Base-by-base conservation (phyloP, 305 asterid species). In the Solanum hybrid region DNA sequence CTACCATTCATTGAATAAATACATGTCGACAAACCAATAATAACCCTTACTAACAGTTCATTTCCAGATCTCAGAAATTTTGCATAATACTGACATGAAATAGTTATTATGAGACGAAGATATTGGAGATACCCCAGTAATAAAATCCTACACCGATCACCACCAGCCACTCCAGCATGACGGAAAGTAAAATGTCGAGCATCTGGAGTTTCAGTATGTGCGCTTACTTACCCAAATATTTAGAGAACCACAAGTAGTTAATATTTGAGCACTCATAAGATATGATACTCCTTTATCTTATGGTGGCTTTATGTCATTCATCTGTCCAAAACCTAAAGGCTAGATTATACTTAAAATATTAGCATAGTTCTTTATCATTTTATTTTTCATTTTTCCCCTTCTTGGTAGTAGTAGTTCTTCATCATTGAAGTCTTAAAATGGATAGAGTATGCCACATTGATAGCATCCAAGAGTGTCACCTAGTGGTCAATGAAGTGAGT, bases 81-180 rank as follows among this genome's bases (percentile, higher is more conserved):
- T 31, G 37, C 87, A 45, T 10, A 10, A 27, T 17, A 40, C 36
- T 11, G 37, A 81, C 38, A 84, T 84, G 31, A 51, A 84, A 84
- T 29, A 31, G n/a, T 31, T 51, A 42, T 82, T 42, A 42, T 15
- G 72, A 9, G 35, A 31, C 29, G 71, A 8, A 51, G 69, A 84
- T 84, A 31, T 31, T 51, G 87, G 87, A 84, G 87, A 84, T 51
- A 51, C 75, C 87, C 72, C 75, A 29, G 40, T 17, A 19, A 84
- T 84, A 66, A 84, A 84, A 19, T 51, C 75, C 75, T 82, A 37
- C 38, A 45, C 27, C 17, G 13, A 31, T 32, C 75, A 84, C 12
- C 26, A 45, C 87, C 38, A 84, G 73, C 87, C 29, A 45, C 87
- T 84, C 75, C 87, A 51, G 42, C 42, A 84, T 84, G 87, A 84